Base-by-base conservation (phyloP, 1,139 yeast species). In the Debaryomycetaceae sp. region DNA sequence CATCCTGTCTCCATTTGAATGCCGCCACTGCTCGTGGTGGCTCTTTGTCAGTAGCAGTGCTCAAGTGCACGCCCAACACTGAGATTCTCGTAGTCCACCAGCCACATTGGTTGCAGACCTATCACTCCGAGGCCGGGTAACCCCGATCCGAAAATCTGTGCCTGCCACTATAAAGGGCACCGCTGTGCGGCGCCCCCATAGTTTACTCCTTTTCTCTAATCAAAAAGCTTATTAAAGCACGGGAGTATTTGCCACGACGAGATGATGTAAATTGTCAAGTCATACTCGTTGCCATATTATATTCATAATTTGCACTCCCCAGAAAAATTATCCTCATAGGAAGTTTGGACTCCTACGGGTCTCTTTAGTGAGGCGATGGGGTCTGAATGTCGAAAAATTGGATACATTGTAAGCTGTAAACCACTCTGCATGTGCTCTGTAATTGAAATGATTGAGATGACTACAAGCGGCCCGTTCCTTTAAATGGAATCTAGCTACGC, bases 211-310 rank as follows among this genome's bases (percentile, higher is more conserved):
- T 43, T 61, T 64, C 66, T 48, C 48, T 53, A 73, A 73, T 72
- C 78, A 73, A 75, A 75, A 75, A 71, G 75, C 60, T 51, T 53
- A 54, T 45, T 46, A 51, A 53, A 56, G 51, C 46, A 54, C 63
- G 79, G 79, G 75, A 72, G 71, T 61, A 68, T 71, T 72, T 75
- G 81, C 81, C 81, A 75, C 81, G 81, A 63, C 79, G 79, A 61
- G 71, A 59, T 70, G 66, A 73, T 68, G 76, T 58, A 67, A 42
- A 68, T 63, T 61, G 64, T 69, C 78, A 71, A 73, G 78, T 73
- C 70, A 69, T 63, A 57, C 65, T 61, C 79, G 80, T 74, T 75
- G 81, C 81, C 81, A 75, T 73, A 24, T 67, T 70, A 40, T 41
- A 43, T 4, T 45, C 42, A 43, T 47, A 48, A 46, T 43, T 44